Base-by-base conservation (phyloP, 192 early-diverging fungal genomes). In the Umbelopsis isabellina region DNA sequence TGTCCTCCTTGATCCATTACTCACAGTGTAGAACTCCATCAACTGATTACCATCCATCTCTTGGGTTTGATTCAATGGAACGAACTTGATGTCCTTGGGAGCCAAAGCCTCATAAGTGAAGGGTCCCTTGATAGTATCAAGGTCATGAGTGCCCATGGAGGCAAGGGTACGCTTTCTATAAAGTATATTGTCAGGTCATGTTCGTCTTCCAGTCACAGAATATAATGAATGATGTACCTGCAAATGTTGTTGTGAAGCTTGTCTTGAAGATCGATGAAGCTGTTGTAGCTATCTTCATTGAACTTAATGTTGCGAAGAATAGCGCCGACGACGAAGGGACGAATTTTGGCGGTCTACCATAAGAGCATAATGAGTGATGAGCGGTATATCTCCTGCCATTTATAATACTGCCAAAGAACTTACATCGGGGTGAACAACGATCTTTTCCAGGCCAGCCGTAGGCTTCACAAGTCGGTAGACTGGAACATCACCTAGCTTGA, bases 161-260 rank as follows among this genome's bases (percentile, higher is more conserved):
- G 94, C 98, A 66, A 99, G 83, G 18, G 91, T 95, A 70, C 98
- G 90, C 82, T 94, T 96, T 73, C 93, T 89, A 50, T 65, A 52
- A 50, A 44, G 50, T 16, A 55, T 18, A 61, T 20, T 10, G 3
- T 35, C 37, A 61, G 21, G 13, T 27, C 27, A 33, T 30, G 27
- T 49, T 65, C 33, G 9, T 72, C 23, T 68, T 74, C 27, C 30
- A 46, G 27, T 65, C 20, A 27, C 44, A 67, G 20, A 30, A 25
- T 53, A 13, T 49, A 21, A 30, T 23, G 41, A 30, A 44, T 30
- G 61, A 25, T 41, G 23, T 72, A 90, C 90, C 91, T 82, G 88
- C 97, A 96, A 70, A 99, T 90, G 83, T 96, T 99, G 78, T 90
- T 90, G 85, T 99, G 97, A 52, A 99, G 89, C 87, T 98, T 99